Evolutionary conservation across 345 rosid genomes (phyloP).

Genomic region (Populus tremula): DNA sequence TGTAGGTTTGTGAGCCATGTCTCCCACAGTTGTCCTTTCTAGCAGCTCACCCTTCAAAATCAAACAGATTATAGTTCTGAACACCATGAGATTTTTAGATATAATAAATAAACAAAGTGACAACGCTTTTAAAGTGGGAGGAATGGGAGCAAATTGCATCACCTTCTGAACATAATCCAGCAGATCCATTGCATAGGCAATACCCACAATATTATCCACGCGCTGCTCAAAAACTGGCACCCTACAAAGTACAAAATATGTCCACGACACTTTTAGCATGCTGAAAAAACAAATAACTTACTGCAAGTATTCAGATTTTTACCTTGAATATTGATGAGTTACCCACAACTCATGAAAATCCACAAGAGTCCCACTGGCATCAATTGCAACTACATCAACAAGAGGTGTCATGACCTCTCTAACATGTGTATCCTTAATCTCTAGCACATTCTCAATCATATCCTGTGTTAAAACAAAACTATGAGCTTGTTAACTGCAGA

Average conservation of each 20-base stretch:
- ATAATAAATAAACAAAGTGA: conserved; percentile 31
- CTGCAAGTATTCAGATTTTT: conserved; percentile 10
- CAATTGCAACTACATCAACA: conserved; percentile 96
- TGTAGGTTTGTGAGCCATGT: conserved; percentile 98
- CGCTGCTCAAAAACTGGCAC: conserved; percentile 99
- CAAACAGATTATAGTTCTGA: conserved; percentile 48
- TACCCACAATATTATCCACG: conserved; percentile 90
- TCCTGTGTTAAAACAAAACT: conserved; percentile 51
- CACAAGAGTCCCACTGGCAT: conserved; percentile 70
- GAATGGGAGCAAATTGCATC: conserved; percentile 23
- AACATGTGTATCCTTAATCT: conserved; percentile 94
- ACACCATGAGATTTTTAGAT: conserved; percentile 37
- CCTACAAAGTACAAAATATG: conserved; percentile 39
- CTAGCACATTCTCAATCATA: conserved; percentile 98
- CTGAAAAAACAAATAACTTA: conserved; percentile 4
- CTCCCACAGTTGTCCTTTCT: conserved; percentile 77
- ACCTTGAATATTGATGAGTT: conserved; percentile 98
- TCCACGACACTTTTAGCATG: conserved; percentile 21
- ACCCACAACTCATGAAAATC: conserved; percentile 89
- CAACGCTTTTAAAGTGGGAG: conserved; percentile 11
- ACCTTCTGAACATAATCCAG: conserved; percentile 94
- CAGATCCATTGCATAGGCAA: conserved; percentile 98
- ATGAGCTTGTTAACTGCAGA: conserved; percentile 19
- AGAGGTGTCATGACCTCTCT: conserved; percentile 99
- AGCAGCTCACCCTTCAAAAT: conserved; percentile 94